phyloP scores from a whole-genome alignment of 768 basidiomycete species.

The Psilocybe azurescens region DNA sequence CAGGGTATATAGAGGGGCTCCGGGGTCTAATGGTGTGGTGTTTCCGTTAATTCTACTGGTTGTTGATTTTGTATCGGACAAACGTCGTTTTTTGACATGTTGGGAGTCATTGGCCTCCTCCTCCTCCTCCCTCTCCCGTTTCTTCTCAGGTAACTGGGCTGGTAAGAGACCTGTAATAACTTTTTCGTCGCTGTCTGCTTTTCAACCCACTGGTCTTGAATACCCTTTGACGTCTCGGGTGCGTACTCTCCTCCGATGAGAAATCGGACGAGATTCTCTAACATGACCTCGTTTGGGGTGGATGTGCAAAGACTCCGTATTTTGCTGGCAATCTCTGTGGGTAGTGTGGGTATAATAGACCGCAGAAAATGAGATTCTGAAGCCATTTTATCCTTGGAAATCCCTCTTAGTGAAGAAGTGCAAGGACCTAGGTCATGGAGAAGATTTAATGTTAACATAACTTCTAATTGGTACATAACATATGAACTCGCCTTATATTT shows the following conservation, averaged over 20 bases:
- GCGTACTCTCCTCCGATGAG: slow-evolving; percentile 44
- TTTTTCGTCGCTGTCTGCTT: slow-evolving; percentile 37
- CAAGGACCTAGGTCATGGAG: too few species aligned
- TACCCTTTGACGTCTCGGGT: slow-evolving; percentile 30
- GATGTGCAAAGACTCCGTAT: slow-evolving; percentile 36
- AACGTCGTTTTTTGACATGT: slow-evolving; percentile 39
- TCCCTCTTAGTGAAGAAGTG: too few species aligned
- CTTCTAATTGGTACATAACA: too few species aligned
- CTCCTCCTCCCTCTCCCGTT: slow-evolving; percentile 41
- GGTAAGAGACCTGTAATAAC: slow-evolving; percentile 35
- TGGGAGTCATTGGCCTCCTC: slow-evolving; percentile 20
- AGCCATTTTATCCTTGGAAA: slow-evolving; percentile 18
- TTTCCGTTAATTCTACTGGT: slow-evolving; percentile 6
- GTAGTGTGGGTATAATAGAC: slow-evolving; percentile 38
- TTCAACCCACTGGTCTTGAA: slow-evolving; percentile 41
- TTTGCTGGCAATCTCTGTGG: slow-evolving; percentile 38
- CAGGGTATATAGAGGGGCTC: slow-evolving; percentile 59
- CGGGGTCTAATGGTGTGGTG: slow-evolving; percentile 30
- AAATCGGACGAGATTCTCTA: slow-evolving; percentile 51
- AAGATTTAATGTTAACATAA: too few species aligned
- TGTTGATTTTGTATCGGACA: slow-evolving; percentile 19
- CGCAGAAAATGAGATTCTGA: slow-evolving; percentile 35
- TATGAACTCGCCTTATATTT: too few species aligned
- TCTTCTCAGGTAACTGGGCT: slow-evolving; percentile 25
- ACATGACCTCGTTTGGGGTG: slow-evolving; percentile 35